Base-by-base conservation (phyloP, 1,284 basidiomycete species). In the Sporisorium sorghi region DNA sequence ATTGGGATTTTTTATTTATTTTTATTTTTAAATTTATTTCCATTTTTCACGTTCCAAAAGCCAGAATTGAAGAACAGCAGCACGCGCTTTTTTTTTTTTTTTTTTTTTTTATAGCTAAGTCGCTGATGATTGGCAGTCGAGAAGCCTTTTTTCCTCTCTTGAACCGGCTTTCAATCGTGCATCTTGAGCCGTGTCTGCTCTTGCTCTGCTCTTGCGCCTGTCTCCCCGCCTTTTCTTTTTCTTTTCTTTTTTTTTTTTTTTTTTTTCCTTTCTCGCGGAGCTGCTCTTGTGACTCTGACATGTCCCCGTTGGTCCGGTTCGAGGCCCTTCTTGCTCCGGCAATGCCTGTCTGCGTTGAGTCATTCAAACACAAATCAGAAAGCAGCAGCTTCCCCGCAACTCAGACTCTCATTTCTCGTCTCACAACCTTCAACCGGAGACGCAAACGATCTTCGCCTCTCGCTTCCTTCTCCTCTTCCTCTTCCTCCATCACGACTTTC, bases 241-340 rank as follows among this genome's bases (percentile, higher is more conserved):
- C n/a, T n/a, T n/a, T n/a, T n/a, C n/a, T n/a, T n/a, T n/a, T n/a
- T n/a, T n/a, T n/a, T n/a, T n/a, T n/a, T n/a, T n/a, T n/a, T n/a
- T n/a, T n/a, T n/a, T n/a, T n/a, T n/a, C n/a, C n/a, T n/a, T 30
- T 43, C 14, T 11, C 2, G 5, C 37, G 26, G 2, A 15, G 17
- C n/a, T 56, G 57, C 64, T 48, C 64, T 67, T 57, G 58, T 61
- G 64, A 67, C 64, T 67, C 58, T 67, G 64, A 56, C 64, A 60
- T 28, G 63, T n/a, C n/a, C n/a, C n/a, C n/a, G 15, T 11, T 21
- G 19, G 19, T 33, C 40, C 11, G 30, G 19, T 19, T 43, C 52
- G 30, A 8, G 37, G 37, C 37, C 37, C 19, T 43, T 19, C n/a
- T 49, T 35, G 23, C 26, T 26, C 55, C 50, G 55, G 43, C 58